Evolutionary conservation across 371 early-diverging fungal genomes (phyloP).

Genomic region (Mortierella sp.): DNA sequence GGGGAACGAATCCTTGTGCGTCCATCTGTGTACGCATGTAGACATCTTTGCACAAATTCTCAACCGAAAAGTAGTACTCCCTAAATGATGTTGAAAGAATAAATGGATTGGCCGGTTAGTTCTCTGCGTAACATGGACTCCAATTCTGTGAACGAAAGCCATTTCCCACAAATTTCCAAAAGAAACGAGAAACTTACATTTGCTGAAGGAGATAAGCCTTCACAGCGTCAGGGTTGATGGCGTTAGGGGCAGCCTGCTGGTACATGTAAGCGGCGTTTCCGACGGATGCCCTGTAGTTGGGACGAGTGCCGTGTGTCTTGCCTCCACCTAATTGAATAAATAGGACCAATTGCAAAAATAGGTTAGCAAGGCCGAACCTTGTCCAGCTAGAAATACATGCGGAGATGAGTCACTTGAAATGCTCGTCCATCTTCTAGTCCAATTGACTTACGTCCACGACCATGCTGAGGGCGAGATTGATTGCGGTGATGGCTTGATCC

Average conservation of each 20-base stretch:
- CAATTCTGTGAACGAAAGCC: too few relatives aligned
- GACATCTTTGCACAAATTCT: slow-evolving; percentile 94
- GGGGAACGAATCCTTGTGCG: slow-evolving; percentile 81
- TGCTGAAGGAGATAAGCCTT: slow-evolving; percentile 73
- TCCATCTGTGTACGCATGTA: slow-evolving; percentile 95
- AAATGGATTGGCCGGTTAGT: neutral
- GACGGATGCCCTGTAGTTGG: slow-evolving; percentile 55
- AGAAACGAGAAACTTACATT: slow-evolving; percentile 60
- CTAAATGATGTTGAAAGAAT: slow-evolving; percentile 32
- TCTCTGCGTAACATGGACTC: neutral
- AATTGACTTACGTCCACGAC: slow-evolving; percentile 12
- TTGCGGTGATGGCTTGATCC: slow-evolving; percentile 4
- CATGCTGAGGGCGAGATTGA: neutral
- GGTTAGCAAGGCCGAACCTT: neutral
- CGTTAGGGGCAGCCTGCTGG: slow-evolving; percentile 26
- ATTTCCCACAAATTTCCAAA: neutral
- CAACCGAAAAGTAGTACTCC: slow-evolving; percentile 95
- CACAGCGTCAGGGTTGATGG: slow-evolving; percentile 64
- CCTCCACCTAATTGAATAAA: slow-evolving; percentile 41
- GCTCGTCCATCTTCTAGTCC: neutral
- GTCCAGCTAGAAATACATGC: neutral
- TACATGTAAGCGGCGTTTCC: slow-evolving; percentile 55
- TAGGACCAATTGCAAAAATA: neutral
- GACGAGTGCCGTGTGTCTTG: slow-evolving; percentile 41
- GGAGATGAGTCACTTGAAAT: neutral